Evolutionary conservation across 495 filamentous ascomycete species (phyloP).

Genomic region (Xylaria grammica): DNA sequence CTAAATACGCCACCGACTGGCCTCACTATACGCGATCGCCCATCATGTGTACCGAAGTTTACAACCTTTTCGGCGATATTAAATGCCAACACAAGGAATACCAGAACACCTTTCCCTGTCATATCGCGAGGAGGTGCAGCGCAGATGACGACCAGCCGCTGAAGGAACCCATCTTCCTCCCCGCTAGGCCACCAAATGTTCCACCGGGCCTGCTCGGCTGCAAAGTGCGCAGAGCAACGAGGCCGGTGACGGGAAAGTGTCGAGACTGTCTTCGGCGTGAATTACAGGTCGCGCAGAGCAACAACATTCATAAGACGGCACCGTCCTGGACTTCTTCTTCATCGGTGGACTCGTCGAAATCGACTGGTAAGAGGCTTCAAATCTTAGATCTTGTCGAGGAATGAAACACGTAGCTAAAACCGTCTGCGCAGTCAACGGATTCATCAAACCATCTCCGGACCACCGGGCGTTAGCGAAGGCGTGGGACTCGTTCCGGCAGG

Average conservation of each 20-base stretch:
- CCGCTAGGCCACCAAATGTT: conserved; percentile 18
- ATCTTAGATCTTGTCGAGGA: not conserved
- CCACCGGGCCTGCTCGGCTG: conserved; percentile 26
- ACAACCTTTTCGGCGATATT: conserved; percentile 17
- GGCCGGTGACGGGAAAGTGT: conserved; percentile 24
- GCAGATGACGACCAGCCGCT: conserved; percentile 24
- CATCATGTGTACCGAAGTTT: conserved; percentile 36
- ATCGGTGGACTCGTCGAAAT: not conserved
- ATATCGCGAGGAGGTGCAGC: conserved; percentile 4
- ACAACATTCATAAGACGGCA: not conserved
- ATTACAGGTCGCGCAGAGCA: not conserved
- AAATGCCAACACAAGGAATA: conserved; percentile 33
- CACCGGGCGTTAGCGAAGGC: not conserved
- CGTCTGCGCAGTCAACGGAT: not conserved
- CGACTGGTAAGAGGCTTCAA: not conserved
- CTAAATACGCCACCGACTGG: not conserved
- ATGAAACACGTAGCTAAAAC: not conserved
- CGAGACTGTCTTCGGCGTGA: conserved; percentile 15
- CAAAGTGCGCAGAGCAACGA: conserved; percentile 21
- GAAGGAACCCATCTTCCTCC: conserved; percentile 26
- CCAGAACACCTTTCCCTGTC: conserved; percentile 34
- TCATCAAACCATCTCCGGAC: not conserved
- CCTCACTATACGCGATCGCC: not conserved
- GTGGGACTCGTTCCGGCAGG: not conserved
- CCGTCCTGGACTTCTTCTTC: not conserved